phyloP scores from a whole-genome alignment of 2,329 filamentous ascomycete genomes.

The Coniochaeta prunicola region DNA sequence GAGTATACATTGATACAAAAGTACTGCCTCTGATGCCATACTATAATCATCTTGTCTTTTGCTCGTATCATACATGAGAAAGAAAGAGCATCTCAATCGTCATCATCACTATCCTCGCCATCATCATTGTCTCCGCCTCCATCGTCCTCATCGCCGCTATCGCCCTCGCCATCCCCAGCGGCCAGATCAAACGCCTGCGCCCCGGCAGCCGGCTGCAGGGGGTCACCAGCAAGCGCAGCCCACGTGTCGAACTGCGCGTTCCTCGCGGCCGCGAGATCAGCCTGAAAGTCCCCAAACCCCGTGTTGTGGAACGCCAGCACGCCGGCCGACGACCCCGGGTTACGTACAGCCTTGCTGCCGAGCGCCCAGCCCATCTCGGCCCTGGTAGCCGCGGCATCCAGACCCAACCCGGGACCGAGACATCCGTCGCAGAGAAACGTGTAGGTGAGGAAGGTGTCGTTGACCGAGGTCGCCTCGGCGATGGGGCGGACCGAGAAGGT shows the following conservation, averaged over 20 bases:
- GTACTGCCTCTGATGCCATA: no score
- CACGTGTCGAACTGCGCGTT: conserved; percentile 27
- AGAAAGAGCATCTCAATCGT: no score
- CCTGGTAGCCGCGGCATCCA: conserved; percentile 13
- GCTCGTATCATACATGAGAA: no score
- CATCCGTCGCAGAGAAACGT: conserved; percentile 37
- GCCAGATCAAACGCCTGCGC: conserved; percentile 1
- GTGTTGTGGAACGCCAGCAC: conserved; percentile 33
- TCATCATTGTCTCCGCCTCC: conserved; percentile 4
- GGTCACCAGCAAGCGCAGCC: conserved; percentile 29
- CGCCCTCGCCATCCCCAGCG: conserved; percentile 1
- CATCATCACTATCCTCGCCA: background rate
- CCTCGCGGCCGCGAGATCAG: conserved; percentile 45
- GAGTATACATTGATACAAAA: no score
- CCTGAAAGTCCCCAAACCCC: conserved; percentile 60
- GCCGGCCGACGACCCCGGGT: conserved; percentile 15
- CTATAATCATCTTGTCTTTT: no score
- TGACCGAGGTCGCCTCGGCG: conserved; percentile 32
- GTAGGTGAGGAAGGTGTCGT: conserved; percentile 33
- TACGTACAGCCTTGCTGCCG: conserved; percentile 14
- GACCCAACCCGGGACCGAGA: conserved; percentile 21
- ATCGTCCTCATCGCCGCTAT: background rate
- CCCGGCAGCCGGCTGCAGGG: conserved; percentile 7
- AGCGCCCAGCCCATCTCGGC: conserved; percentile 30
- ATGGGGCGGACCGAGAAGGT: conserved; percentile 32